Conservation (phyloP, 2,329 filamentous ascomycete species). For the Fusarium pseudoanthophilum region DNA sequence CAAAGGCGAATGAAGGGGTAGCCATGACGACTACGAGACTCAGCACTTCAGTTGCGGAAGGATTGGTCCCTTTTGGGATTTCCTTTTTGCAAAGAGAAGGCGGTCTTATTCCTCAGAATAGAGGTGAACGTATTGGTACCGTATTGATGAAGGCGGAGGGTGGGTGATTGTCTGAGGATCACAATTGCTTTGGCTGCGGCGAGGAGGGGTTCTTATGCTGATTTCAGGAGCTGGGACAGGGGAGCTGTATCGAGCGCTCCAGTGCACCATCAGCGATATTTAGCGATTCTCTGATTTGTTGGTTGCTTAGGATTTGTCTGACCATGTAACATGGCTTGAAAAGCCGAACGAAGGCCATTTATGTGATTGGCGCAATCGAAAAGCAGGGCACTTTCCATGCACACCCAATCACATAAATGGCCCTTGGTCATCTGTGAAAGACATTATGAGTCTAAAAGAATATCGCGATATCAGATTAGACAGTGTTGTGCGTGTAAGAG, state of each 20-base stretch:
- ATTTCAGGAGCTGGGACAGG: rapidly evolving
- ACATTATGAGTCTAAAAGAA: not conserved
- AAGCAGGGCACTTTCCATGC: not conserved
- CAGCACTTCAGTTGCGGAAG: not conserved
- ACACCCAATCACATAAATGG: not conserved
- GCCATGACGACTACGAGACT: too few species aligned
- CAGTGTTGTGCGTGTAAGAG: not conserved
- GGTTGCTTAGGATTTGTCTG: not conserved
- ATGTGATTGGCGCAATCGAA: not conserved
- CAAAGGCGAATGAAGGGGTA: too few species aligned
- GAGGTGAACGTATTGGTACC: not conserved
- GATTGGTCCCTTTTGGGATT: rapidly evolving
- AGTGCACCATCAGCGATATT: not conserved
- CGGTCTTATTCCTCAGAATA: not conserved
- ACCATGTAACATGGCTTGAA: not conserved
- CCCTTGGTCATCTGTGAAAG: rapidly evolving
- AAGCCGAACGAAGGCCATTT: not conserved
- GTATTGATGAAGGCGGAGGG: not conserved
- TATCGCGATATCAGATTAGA: not conserved
- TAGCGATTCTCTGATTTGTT: not conserved
- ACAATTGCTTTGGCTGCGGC: not conserved
- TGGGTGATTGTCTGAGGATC: not conserved
- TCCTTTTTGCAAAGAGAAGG: not conserved
- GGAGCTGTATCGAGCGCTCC: rapidly evolving
- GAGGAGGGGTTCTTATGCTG: not conserved